A percentile compares a stretch with the other conserved stretches of the same genome.
These are phyloP conservation scores for Lolium perenne DNA, from an alignment of 176 grass and related monocot species.

Conservation along the genomic window DNA sequence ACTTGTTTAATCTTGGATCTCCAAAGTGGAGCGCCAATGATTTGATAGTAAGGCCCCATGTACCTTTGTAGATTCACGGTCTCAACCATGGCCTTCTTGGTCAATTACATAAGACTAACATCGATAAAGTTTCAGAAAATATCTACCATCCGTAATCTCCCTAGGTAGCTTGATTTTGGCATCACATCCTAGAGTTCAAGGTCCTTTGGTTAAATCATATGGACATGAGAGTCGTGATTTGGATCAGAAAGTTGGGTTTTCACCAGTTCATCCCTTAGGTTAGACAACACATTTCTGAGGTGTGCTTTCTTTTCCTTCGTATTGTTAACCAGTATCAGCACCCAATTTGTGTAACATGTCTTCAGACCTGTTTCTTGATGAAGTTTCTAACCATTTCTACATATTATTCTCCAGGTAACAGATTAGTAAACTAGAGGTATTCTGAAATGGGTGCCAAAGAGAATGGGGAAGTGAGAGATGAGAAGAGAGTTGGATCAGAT, in stretches of 20 bases:
- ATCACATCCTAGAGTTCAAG: conserved; percentile 21
- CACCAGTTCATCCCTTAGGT: neutral
- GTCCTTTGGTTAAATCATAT: neutral
- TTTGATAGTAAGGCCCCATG: neutral
- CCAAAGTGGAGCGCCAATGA: neutral
- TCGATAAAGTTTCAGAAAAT: neutral
- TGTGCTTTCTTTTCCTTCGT: neutral
- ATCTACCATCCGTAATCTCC: neutral
- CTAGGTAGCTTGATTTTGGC: conserved; percentile 21
- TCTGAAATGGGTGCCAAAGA: conserved; percentile 88
- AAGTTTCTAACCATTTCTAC: conserved; percentile 22
- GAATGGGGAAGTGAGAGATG: conserved; percentile 71
- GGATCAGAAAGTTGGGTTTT: conserved; percentile 17
- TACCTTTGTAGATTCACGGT: neutral
- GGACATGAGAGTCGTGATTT: conserved; percentile 26
- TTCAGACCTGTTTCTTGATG: neutral
- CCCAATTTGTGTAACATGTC: neutral
- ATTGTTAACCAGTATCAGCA: neutral
- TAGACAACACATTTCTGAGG: neutral
- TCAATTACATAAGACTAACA: neutral
- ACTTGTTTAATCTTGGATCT: neutral
- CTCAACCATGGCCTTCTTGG: neutral
- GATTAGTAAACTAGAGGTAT: conserved; percentile 31
- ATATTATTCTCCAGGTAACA: conserved; percentile 46
- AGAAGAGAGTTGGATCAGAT: conserved; percentile 68